phyloP scores from a whole-genome alignment of 352 stramenopile species.

The Stramenopiles sp. region DNA sequence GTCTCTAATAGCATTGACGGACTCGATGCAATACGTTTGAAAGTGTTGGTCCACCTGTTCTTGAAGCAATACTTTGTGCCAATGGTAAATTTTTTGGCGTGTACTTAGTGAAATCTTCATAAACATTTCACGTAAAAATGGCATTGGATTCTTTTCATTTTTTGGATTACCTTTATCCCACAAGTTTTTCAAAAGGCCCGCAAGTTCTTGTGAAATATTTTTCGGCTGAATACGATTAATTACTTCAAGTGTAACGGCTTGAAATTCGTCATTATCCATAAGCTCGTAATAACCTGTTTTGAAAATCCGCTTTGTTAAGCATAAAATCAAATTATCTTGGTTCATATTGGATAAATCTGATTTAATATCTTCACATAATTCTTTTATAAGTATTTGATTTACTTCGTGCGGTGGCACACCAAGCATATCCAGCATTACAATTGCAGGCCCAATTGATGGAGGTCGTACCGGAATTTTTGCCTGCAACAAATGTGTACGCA shows the following conservation, averaged over 20 bases:
- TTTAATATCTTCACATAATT: neutral
- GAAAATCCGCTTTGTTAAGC: neutral
- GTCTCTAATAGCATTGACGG: neutral
- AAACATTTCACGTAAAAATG: neutral
- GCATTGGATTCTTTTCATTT: too few species aligned
- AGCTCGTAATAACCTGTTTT: neutral
- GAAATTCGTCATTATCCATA: neutral
- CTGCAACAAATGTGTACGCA: neutral
- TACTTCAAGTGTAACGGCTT: neutral
- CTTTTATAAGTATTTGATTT: neutral
- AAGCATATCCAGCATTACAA: neutral
- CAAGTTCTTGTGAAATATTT: neutral
- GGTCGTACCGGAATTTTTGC: neutral
- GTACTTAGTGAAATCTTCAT: neutral
- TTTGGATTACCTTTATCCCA: neutral
- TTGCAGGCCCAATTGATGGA: neutral
- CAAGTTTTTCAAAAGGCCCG: neutral
- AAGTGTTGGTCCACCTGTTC: neutral
- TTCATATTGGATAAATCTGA: neutral
- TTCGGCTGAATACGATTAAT: neutral
- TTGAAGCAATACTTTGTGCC: neutral
- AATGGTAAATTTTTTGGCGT: neutral
- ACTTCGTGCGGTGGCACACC: neutral
- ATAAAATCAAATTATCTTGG: neutral
- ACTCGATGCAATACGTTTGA: neutral